Evolutionary conservation across 129 eudicot species (phyloP).

Genomic region (Helichrysum umbraculigerum): DNA sequence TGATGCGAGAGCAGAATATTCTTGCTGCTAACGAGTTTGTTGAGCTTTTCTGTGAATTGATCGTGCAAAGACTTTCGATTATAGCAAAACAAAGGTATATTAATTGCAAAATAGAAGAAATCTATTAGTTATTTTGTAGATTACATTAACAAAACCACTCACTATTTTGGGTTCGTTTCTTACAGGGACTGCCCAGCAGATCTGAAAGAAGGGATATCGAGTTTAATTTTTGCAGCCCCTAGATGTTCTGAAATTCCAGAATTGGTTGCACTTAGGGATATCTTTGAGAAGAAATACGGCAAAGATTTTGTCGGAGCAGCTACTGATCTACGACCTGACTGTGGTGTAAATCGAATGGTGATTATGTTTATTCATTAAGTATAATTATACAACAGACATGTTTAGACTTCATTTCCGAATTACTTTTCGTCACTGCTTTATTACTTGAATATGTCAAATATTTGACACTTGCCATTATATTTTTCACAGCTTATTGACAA

Average conservation of each 20-base stretch:
- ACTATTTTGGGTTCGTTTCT: constrained; percentile 20
- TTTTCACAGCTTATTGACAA: constrained; percentile 83
- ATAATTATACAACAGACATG: background rate
- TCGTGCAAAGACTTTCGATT: constrained; percentile 82
- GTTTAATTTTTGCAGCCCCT: constrained; percentile 87
- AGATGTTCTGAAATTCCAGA: constrained; percentile 99
- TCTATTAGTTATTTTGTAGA: background rate
- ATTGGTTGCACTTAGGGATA: constrained; percentile 66
- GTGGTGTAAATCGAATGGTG: constrained; percentile 96
- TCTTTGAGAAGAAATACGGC: constrained; percentile 89
- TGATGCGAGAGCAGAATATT: constrained; percentile 89
- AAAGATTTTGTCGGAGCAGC: constrained; percentile 92
- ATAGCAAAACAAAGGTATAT: constrained; percentile 79
- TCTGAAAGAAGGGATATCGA: constrained; percentile 90
- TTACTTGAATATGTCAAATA: constrained; percentile 6
- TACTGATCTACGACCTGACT: constrained; percentile 84
- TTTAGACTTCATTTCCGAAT: too few relatives aligned
- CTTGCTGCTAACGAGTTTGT: constrained; percentile 95
- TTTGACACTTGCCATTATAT: background rate
- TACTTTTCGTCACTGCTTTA: background rate
- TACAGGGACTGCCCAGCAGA: constrained; percentile 88
- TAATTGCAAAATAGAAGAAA: background rate
- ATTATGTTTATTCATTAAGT: background rate
- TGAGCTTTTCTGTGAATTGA: constrained; percentile 91
- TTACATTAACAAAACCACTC: background rate